Conservation (phyloP, 208 protist species). For the Trypanosoma conorhini region DNA sequence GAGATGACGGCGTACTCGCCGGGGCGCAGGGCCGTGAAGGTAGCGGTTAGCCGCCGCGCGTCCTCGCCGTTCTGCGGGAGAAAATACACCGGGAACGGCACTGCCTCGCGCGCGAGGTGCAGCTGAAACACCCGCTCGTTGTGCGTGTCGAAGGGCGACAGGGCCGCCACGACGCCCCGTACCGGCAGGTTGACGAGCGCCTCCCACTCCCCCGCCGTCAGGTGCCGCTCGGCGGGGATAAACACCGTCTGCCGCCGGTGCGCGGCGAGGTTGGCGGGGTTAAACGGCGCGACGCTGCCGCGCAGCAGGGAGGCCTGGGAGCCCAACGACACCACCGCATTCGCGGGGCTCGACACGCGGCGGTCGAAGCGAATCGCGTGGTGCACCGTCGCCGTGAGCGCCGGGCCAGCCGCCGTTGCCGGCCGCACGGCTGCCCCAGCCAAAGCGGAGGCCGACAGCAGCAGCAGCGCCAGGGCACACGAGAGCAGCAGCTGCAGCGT, state of each 20-base stretch:
- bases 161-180: constrained; percentile 52
- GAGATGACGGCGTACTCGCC: constrained; percentile 53
- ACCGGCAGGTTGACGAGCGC: constrained; percentile 33
- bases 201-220: constrained; percentile 39
- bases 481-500: neutral
- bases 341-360: neutral
- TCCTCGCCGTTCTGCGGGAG: constrained; percentile 30
- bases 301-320: constrained; percentile 57
- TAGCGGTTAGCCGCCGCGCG: constrained; percentile 25
- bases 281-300: constrained; percentile 45
- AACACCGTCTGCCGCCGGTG: constrained; percentile 58
- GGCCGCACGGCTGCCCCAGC: neutral
- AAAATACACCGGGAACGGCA: constrained; percentile 63
- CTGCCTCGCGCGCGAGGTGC: constrained; percentile 30
- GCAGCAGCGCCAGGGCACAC: constrained; percentile 1
- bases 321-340: constrained; percentile 27
- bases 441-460: neutral
- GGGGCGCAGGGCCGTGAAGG: constrained; percentile 6
- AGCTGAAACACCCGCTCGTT: constrained; percentile 52
- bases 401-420: constrained; percentile 17
- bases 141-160: constrained; percentile 36
- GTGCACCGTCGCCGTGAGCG: constrained; percentile 36
- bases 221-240: constrained; percentile 46
- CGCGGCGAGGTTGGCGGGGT: constrained; percentile 8
- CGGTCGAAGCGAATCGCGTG: constrained; percentile 65